Conservation (phyloP, 148 eudicot genomes). For the Hydrangea macrophylla region DNA sequence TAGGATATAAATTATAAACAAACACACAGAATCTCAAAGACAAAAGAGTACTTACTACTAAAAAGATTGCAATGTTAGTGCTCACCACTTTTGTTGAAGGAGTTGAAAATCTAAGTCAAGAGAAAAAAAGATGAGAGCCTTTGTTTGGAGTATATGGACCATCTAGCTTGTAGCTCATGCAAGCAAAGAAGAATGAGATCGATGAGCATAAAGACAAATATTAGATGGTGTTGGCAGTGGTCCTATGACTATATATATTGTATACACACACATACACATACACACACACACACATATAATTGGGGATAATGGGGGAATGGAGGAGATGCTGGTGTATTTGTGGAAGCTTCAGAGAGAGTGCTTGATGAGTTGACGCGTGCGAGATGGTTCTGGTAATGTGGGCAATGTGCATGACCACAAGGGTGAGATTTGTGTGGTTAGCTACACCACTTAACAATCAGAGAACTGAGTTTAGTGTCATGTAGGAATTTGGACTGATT, state of each 20-base stretch:
- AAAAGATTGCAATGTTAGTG: neutral
- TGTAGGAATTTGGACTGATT: too few species aligned
- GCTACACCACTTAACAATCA: too few species aligned
- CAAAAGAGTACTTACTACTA: neutral
- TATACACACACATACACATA: too few species aligned
- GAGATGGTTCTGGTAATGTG: slow-evolving; percentile 13
- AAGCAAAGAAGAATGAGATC: neutral
- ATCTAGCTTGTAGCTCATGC: neutral
- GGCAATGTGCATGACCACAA: slow-evolving; percentile 14
- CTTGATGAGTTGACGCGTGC: slow-evolving; percentile 5
- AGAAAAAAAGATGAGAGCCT: neutral
- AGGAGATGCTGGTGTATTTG: neutral
- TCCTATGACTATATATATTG: neutral
- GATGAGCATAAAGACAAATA: neutral
- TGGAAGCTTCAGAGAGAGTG: slow-evolving; percentile 5
- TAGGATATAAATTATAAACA: neutral
- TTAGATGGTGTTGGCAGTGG: neutral
- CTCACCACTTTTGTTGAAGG: neutral
- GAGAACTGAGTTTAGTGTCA: too few species aligned
- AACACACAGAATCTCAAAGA: neutral
- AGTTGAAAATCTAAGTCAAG: neutral
- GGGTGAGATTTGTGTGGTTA: neutral
- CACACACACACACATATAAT: too few species aligned
- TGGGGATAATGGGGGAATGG: neutral
- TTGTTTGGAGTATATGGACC: neutral